Conservation (phyloP, 257 asterid species). For the Solanum chmielewskii region DNA sequence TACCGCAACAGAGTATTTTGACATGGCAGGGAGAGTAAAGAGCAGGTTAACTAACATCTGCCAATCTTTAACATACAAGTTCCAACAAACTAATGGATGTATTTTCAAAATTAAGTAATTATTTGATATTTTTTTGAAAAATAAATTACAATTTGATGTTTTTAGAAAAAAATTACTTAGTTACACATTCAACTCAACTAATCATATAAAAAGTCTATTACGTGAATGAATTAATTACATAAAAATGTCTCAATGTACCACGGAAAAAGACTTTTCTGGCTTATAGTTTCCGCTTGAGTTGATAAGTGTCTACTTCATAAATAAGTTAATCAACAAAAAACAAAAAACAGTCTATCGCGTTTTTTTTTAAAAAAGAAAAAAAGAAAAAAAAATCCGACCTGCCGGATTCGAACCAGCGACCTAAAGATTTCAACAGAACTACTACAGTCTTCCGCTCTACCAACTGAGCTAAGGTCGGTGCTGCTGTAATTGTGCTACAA, state of each 20-base stretch:
- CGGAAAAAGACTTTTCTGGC: not conserved
- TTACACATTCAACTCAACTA: not conserved
- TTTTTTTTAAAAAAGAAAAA: too few species aligned
- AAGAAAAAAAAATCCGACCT: slow-evolving; percentile 1
- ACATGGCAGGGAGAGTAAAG: not conserved
- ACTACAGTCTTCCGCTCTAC: not conserved
- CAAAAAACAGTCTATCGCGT: too few species aligned
- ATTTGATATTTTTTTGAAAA: not conserved
- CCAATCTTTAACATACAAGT: too few species aligned
- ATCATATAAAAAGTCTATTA: not conserved
- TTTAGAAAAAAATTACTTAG: not conserved
- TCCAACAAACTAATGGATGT: too few species aligned
- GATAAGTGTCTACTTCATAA: not conserved
- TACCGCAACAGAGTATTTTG: not conserved
- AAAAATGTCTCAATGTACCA: too few species aligned
- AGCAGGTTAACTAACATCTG: not conserved
- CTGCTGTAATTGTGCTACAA: rapidly evolving
- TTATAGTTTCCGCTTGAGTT: too few species aligned
- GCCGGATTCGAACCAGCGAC: slow-evolving; percentile 41
- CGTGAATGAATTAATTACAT: too few species aligned
- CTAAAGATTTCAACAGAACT: slow-evolving; percentile 6
- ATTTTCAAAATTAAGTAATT: not conserved
- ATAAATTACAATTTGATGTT: not conserved
- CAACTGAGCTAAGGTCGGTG: not conserved
- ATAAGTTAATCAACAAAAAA: not conserved